These are phyloP conservation scores for Yamadazyma phyllophila DNA, from an alignment of 805 yeast genomes.

Conservation along the genomic window DNA sequence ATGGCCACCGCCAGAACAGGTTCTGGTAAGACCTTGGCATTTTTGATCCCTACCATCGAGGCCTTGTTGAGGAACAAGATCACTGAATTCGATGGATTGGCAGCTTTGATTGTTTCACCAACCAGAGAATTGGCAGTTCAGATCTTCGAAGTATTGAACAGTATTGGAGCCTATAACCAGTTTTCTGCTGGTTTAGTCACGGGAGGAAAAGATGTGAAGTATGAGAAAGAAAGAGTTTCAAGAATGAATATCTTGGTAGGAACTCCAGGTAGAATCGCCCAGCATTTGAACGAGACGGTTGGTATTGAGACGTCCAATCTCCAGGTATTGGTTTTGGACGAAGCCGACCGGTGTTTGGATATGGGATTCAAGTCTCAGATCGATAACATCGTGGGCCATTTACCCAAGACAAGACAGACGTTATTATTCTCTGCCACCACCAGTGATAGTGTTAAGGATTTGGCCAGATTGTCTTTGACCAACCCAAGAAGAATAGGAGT, in stretches of 20 bases:
- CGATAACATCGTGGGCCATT: constrained; percentile 73
- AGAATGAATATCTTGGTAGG: constrained; percentile 81
- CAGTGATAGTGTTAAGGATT: constrained; percentile 74
- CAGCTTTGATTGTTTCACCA: constrained; percentile 87
- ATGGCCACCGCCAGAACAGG: constrained; percentile 90
- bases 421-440: constrained; percentile 86
- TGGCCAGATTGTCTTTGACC: constrained; percentile 74
- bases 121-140: constrained; percentile 91
- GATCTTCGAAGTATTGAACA: constrained; percentile 81
- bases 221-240: constrained; percentile 76
- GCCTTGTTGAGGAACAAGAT: constrained; percentile 66
- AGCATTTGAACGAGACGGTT: constrained; percentile 86
- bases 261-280: constrained; percentile 88
- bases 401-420: constrained; percentile 82
- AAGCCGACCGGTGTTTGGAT: constrained; percentile 89
- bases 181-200: constrained; percentile 90
- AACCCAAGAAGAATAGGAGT: constrained; percentile 52
- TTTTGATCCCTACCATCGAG: constrained; percentile 76
- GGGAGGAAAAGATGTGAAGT: constrained; percentile 87
- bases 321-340: constrained; percentile 81
- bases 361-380: constrained; percentile 88
- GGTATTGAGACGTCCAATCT: constrained; percentile 73
- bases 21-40: constrained; percentile 88
- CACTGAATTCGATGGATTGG: constrained; percentile 83
- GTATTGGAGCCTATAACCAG: constrained; percentile 69